These are phyloP conservation scores for Salix udensis DNA, from an alignment of 345 rosid genomes.

Conservation along the genomic window DNA sequence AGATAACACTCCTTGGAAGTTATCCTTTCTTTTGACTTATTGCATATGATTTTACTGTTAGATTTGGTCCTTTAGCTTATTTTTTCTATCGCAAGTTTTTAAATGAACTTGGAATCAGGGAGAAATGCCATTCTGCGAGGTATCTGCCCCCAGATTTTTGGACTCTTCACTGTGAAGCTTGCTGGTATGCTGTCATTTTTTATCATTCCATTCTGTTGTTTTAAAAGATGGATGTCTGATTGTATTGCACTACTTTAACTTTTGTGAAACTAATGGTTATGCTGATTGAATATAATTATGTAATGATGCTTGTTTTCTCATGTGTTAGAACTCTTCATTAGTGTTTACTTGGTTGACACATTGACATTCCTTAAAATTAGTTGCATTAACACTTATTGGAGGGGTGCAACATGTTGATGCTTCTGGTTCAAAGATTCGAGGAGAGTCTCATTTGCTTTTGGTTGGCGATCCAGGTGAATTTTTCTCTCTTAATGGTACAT, in stretches of 20 bases:
- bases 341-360: background rate
- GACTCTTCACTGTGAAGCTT: slow-evolving; percentile 97
- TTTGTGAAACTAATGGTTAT: background rate
- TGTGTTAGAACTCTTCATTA: background rate
- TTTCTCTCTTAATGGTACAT: slow-evolving; percentile 3
- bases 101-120: slow-evolving; percentile 33
- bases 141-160: slow-evolving; percentile 93
- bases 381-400: slow-evolving; percentile 86
- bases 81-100: background rate
- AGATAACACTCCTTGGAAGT: background rate
- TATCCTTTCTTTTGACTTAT: background rate
- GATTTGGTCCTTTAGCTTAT: background rate
- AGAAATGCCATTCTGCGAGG: slow-evolving; percentile 83
- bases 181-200: slow-evolving; percentile 52
- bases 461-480: slow-evolving; percentile 89
- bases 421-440: slow-evolving; percentile 92
- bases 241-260: background rate
- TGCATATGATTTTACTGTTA: background rate
- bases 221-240: background rate
- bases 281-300: background rate
- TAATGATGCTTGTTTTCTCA: background rate
- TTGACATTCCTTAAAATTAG: slow-evolving; percentile 33
- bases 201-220: background rate
- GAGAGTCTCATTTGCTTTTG: slow-evolving; percentile 94
- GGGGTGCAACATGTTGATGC: slow-evolving; percentile 96